These are phyloP conservation scores for Karstenula rhodostoma DNA, from an alignment of 2,329 filamentous ascomycete species.

Conservation along the genomic window DNA sequence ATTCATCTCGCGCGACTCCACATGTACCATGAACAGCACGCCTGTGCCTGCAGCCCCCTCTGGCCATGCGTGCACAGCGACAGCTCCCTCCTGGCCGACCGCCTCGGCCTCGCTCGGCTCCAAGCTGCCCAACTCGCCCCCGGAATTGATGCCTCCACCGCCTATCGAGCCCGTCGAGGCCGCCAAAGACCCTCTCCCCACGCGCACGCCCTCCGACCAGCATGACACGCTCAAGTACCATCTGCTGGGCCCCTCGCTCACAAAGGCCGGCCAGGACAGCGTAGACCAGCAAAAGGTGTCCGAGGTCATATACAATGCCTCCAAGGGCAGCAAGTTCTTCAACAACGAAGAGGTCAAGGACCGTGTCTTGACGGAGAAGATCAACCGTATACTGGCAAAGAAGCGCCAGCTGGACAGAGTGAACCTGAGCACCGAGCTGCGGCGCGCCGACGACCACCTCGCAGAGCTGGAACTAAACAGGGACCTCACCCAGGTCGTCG, in stretches of 20 bases:
- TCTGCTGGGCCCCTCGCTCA: conserved; percentile 86
- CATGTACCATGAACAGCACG: conserved; percentile 33
- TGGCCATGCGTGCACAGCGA: conserved; percentile 23
- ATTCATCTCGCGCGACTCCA: conserved; percentile 26
- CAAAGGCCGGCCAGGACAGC: conserved; percentile 89
- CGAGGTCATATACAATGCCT: conserved; percentile 96
- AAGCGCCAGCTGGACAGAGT: conserved; percentile 78
- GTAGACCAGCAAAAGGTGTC: conserved; percentile 97
- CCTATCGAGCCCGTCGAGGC: neutral
- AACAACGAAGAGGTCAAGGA: conserved; percentile 87
- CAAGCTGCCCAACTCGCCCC: neutral
- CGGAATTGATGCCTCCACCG: conserved; percentile 1
- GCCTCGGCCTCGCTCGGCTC: conserved; percentile 1
- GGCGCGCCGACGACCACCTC: conserved; percentile 82
- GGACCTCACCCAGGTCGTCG: conserved; percentile 83
- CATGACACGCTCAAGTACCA: conserved; percentile 84
- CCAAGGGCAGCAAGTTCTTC: conserved; percentile 96
- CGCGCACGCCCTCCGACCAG: conserved; percentile 36
- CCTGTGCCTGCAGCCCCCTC: conserved; percentile 17
- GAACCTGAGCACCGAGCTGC: conserved; percentile 76
- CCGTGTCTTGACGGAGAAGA: conserved; percentile 83
- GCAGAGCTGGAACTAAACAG: conserved; percentile 78
- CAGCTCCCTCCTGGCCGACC: conserved; percentile 11
- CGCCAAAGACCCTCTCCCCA: neutral
- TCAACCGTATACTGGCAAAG: conserved; percentile 77